Percentiles rank a stretch among this genome's conserved stretches.
These are phyloP conservation scores for Colletotrichum endophyticum DNA, from an alignment of 2,329 filamentous ascomycete species.

Conservation along the genomic window DNA sequence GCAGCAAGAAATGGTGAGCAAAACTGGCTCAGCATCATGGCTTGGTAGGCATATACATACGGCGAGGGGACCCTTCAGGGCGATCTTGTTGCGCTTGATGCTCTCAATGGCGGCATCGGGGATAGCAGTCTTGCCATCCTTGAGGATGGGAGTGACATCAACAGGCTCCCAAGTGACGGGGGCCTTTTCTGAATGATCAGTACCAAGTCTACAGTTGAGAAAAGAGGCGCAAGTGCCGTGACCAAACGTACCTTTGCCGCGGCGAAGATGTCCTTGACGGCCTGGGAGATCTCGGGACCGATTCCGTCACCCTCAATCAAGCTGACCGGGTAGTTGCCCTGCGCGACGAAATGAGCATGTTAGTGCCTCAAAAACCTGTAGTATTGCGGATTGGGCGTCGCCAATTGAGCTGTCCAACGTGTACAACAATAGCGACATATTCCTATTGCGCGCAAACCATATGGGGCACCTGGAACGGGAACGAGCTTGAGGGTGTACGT, in stretches of 20 bases:
- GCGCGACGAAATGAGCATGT: constrained; percentile 28
- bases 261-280: constrained; percentile 98
- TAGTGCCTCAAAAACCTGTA: constrained; percentile 1
- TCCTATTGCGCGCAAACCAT: constrained; percentile 11
- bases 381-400: not conserved
- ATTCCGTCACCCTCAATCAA: constrained; percentile 99
- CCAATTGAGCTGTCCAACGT: constrained; percentile 45
- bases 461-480: constrained; percentile 2
- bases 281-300: constrained; percentile 95
- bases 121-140: constrained; percentile 95
- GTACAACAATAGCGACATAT: not conserved
- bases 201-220: not conserved
- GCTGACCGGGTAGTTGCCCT: constrained; percentile 96
- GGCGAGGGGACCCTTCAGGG: constrained; percentile 96
- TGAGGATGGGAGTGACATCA: constrained; percentile 91
- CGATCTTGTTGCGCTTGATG: constrained; percentile 94
- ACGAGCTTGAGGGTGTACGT: constrained; percentile 45
- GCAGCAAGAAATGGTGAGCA: constrained; percentile 19
- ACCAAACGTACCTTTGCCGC: constrained; percentile 78
- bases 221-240: not conserved
- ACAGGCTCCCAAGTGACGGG: constrained; percentile 97
- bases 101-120: constrained; percentile 91
- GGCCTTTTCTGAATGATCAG: constrained; percentile 56
- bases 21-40: not conserved
- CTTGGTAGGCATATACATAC: constrained; percentile 55